Conservation (phyloP, 2,329 filamentous ascomycete genomes). For the Macrophomina pseudophaseolina region DNA sequence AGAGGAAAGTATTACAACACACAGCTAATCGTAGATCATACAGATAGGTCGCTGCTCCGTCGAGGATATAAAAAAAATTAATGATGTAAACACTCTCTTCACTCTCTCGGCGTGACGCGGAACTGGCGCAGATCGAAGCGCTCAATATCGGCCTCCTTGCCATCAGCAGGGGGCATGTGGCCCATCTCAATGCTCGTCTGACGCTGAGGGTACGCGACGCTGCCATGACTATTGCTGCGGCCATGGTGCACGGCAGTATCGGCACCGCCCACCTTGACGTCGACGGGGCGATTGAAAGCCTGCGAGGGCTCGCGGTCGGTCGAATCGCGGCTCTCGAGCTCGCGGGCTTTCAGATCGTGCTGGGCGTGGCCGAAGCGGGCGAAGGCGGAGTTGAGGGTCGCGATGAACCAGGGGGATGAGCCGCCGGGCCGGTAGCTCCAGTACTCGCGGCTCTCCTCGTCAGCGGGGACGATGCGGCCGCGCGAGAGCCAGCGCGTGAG, state of each 20-base stretch:
- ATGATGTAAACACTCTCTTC: neutral
- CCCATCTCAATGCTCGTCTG: neutral
- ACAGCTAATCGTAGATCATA: constrained; percentile 1
- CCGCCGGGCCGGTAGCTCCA: constrained; percentile 72
- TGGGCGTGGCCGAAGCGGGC: constrained; percentile 55
- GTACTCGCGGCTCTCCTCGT: constrained; percentile 75
- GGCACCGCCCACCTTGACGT: neutral
- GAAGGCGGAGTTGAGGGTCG: constrained; percentile 61
- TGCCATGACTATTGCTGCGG: neutral
- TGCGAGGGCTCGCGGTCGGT: neutral
- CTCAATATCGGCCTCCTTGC: neutral
- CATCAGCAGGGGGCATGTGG: neutral
- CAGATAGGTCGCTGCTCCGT: neutral
- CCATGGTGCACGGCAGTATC: neutral
- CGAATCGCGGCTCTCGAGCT: constrained; percentile 14
- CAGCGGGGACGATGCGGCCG: constrained; percentile 73
- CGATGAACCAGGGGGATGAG: constrained; percentile 45
- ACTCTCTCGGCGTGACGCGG: constrained; percentile 3
- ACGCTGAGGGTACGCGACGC: neutral
- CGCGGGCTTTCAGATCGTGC: constrained; percentile 2
- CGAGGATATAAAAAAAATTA: neutral
- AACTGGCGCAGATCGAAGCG: constrained; percentile 23
- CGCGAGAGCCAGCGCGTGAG: constrained; percentile 67
- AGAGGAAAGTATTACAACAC: neutral
- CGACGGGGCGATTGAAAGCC: neutral